Conservation (phyloP, 345 rosid species). For the Syzygium grande region DNA sequence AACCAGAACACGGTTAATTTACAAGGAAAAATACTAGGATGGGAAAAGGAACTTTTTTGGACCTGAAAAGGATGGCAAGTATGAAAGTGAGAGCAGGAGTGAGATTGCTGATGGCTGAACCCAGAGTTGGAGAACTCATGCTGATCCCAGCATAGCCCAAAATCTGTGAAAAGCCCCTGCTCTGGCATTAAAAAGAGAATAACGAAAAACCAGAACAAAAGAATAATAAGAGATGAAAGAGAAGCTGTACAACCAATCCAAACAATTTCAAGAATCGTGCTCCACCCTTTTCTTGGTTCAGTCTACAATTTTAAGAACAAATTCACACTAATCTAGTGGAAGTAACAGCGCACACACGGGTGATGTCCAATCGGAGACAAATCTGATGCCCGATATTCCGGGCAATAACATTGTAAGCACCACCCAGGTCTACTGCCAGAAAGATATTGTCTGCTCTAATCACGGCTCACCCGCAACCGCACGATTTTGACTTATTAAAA, state of each 20-base stretch:
- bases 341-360: background rate
- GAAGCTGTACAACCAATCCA: background rate
- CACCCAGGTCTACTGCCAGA: background rate
- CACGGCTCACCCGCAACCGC: background rate
- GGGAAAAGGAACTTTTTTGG: background rate
- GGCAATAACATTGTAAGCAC: background rate
- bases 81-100: conserved; percentile 4
- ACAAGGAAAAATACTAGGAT: background rate
- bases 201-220: background rate
- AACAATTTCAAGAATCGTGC: background rate
- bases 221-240: background rate
- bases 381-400: background rate
- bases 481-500: background rate
- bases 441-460: background rate
- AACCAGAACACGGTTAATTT: background rate
- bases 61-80: conserved; percentile 7
- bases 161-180: background rate
- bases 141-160: background rate
- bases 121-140: conserved; percentile 7
- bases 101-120: conserved; percentile 4
- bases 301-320: background rate
- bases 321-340: background rate
- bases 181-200: background rate
- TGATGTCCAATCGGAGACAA: background rate
- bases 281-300: background rate